Evolutionary conservation across 2,329 filamentous ascomycete species (phyloP).

Genomic region (Apiospora sp.): DNA sequence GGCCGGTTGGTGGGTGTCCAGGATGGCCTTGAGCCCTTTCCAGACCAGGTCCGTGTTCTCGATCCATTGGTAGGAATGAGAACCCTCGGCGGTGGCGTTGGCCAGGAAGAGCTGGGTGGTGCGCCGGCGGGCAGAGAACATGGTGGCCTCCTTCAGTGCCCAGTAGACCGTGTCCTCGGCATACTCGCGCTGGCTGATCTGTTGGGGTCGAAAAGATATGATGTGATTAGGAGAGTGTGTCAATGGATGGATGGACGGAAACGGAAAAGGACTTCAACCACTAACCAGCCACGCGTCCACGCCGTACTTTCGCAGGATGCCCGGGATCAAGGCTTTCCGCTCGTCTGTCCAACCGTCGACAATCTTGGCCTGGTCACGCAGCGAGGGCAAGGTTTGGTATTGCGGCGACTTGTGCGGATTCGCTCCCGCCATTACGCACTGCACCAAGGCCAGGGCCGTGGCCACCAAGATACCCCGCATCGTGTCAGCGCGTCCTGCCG

Average conservation of each 20-base stretch:
- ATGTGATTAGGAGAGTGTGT: background rate
- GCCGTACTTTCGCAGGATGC: slow-evolving; percentile 51
- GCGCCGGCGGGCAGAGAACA: slow-evolving; percentile 58
- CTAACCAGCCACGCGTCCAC: slow-evolving; percentile 58
- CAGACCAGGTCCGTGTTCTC: slow-evolving; percentile 56
- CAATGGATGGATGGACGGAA: background rate
- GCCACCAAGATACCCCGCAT: slow-evolving; percentile 26
- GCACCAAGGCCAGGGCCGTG: slow-evolving; percentile 19
- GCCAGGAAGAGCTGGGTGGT: slow-evolving; percentile 59
- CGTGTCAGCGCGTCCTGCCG: background rate
- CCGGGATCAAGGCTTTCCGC: slow-evolving; percentile 50
- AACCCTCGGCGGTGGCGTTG: slow-evolving; percentile 40
- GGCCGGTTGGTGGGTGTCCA: slow-evolving; percentile 46
- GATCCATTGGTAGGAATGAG: slow-evolving; percentile 51
- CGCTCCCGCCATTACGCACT: slow-evolving; percentile 14
- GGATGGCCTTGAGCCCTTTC: slow-evolving; percentile 47
- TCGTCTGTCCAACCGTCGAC: slow-evolving; percentile 54
- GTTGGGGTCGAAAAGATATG: background rate
- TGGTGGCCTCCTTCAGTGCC: slow-evolving; percentile 54
- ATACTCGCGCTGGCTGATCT: slow-evolving; percentile 61
- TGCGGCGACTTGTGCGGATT: slow-evolving; percentile 36
- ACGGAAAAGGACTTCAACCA: slow-evolving; percentile 31
- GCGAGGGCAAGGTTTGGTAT: slow-evolving; percentile 50
- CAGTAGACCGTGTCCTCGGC: slow-evolving; percentile 61
- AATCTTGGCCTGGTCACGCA: slow-evolving; percentile 53